Base-by-base conservation (phyloP, 2,329 filamentous ascomycete species). In the Fusarium ambrosium region DNA sequence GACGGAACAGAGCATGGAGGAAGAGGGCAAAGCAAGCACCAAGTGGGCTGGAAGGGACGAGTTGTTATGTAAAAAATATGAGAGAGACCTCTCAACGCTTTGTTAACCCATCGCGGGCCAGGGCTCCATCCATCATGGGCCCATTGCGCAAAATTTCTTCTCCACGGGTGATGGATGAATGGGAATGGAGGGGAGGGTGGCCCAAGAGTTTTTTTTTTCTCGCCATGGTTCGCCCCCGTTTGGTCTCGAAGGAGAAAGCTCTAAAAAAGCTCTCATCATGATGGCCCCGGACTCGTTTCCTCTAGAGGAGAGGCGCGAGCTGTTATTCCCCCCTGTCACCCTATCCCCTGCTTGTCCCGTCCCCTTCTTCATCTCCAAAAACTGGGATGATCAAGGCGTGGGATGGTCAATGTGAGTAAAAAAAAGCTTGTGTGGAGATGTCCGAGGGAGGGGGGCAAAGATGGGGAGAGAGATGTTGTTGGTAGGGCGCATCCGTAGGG, bases 51-150 rank as follows among this genome's bases (percentile, higher is more conserved):
- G 72, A 66, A 66, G 71, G 22, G 58, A 62, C 36, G 62, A 60
- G 62, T 64, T 75, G 75, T 78, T 78, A 78, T 78, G 77, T 78
- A 78, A 78, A 74, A 59, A 78, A 73, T 71, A 77, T 73, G 43
- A 73, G 62, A 62, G 62, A 18, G 53, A 10, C 22, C 66, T 69
- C 62, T 66, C 58, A 62, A 72, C 55, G 43, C 36, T 45, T 32
- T 20, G 29, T 36, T 62, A 59, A 60, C 29, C n/a, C n/a, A n/a
- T n/a, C n/a, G n/a, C n/a, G n/a, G n/a, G n/a, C n/a, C 68, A 64
- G 69, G 68, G 70, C 74, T 76, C 43, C 43, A 48, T 53, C 66
- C 74, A 73, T 75, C 64, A 70, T 75, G 74, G 77, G 70, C 75
- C 77, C 77, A 79, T 79, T 64, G 61, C 60, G 69, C 68, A 75